Evolutionary conservation across 2,329 filamentous ascomycete species (phyloP), one percentile per base, ranked within the genome.

Genomic region (Ustulina deusta): DNA sequence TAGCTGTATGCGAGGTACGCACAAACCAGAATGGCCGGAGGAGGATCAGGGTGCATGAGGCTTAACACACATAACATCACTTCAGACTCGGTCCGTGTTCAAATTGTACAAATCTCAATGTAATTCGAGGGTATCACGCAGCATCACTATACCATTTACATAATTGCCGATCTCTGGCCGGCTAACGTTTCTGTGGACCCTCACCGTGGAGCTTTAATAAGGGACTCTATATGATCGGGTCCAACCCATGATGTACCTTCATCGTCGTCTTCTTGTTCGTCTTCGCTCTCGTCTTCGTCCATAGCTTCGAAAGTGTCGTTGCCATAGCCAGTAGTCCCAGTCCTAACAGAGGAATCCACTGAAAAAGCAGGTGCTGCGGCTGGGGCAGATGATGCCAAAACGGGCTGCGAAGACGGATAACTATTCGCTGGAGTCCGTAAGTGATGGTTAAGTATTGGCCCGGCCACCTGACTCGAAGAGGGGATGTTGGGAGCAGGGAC

Each of bases 1-100:
- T n/a, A 78, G 75, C 48, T 77, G 76, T 38, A 70, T 76, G 69
- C 71, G 74, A 61, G 76, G 76, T 2, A 72, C 67, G 9, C 69
- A 77, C 51, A 63, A 69, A 29, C 64, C 74, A 9, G 74, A 73
- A 57, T 78, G 76, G 76, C 74, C 74, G 15, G 44, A 48, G 1
- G 49, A 73, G 51, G 40, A 59, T 32, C 57, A 57, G 25, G 40
- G 22, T 10, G 20, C 3, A 15, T 42, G 49, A 54, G 34, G 22
- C 6, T n/a, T 6, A 40, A 7, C 15, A 52, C 4, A 7, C 22
- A 29, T 38, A 52, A 25, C 17, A 9, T 48, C 11, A 29, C 7
- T 7, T 3, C 7, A 32, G 5, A 46, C 20, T 15, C 49, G 15
- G 42, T 27, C 15, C 22, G 49, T 27, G 34, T 44, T 58, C n/a